Evolutionary conservation across 192 early-diverging fungal species (phyloP), one percentile per base, ranked within the genome.

Genomic region (Borealophlyctis nickersoniae): DNA sequence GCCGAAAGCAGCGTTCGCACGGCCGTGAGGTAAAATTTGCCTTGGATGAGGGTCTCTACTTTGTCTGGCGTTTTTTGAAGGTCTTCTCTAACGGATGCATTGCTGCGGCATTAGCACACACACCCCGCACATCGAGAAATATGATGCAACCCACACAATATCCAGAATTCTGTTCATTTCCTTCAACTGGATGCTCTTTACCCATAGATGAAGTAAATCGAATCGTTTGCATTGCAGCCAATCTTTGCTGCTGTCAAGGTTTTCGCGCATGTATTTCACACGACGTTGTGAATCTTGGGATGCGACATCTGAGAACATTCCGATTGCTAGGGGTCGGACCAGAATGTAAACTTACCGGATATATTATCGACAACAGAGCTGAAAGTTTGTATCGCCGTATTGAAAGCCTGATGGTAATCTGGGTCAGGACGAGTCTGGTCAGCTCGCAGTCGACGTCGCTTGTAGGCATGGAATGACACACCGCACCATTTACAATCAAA

Each of bases 361-460:
- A 86, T 79, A 36, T 74, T 81, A 30, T 81, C 84, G 1, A 84
- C 81, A 14, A 82, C 81, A 13, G 64, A 62, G 50, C 76, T 78
- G 57, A 86, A 86, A 0, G 77, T 81, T 61, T 84, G 79, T 52
- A 86, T 83, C 23, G 77, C 69, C 7, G 63, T 71, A 56, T 86
- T 86, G 69, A 86, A 86, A 2, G 81, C 73, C 52, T 81, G 73
- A 67, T 83, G 78, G 59, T 83, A 83, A 45, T 86, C 83, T 85
- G 52, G 27, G 28, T 31, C n/a, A 33, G 14, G 34, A 45, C 19
- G 7, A 45, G 39, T n/a, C n/a, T n/a, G n/a, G n/a, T n/a, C n/a
- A n/a, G n/a, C n/a, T n/a, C n/a, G n/a, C n/a, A n/a, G n/a, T n/a
- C n/a, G n/a, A n/a, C n/a, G n/a, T n/a, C n/a, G n/a, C n/a, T n/a